Base-by-base conservation (phyloP, 192 early-diverging fungal species). In the Diversispora eburnea region DNA sequence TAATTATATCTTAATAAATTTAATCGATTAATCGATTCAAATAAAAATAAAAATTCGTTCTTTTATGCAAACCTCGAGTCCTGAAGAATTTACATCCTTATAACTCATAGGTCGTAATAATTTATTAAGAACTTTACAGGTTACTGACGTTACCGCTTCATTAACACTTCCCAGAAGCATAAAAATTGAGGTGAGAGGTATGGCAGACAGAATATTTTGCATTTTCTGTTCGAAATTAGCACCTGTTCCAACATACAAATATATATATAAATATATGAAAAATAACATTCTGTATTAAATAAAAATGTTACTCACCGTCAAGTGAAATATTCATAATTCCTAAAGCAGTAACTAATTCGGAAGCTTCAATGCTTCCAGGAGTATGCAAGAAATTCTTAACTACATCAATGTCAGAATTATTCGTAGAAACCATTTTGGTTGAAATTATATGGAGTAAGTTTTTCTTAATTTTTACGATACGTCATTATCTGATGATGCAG, bases 61-160 rank as follows among this genome's bases (percentile, higher is more conserved):
- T 10, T 22, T 33, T 33, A 47, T 13, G 12, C 49, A 56, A 52
- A 80, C 77, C 66, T 77, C 61, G 20, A 75, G 72, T 52, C 73
- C 78, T 22, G 15, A 19, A 10, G 61, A 47, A 12, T 52, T 47
- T 25, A 79, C 62, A 39, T 60, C 62, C 0, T 10, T 25, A 47
- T 75, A 82, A 10, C 52, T 59, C 46, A 79, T 73, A 9, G 80
- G 73, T 8, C 46, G 4, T 20, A 82, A 46, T 47, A 82, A 19
- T 51, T 75, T 77, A 15, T 70, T 20, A n/a, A 82, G 74, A 47
- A 79, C 42, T 43, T 68, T 76, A 67, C 80, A 77, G 22, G 72
- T 8, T 8, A 59, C 73, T 3, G 43, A 46, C 41, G 73, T 65
- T 12, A 75, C 39, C 47, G 54, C 46, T 12, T 77, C 72, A 12